A percentile compares a stretch with the other conserved stretches of the same genome.
These are phyloP conservation scores for Cryphonectria parasitica DNA, from an alignment of 2,329 filamentous ascomycete genomes.

Conservation along the genomic window DNA sequence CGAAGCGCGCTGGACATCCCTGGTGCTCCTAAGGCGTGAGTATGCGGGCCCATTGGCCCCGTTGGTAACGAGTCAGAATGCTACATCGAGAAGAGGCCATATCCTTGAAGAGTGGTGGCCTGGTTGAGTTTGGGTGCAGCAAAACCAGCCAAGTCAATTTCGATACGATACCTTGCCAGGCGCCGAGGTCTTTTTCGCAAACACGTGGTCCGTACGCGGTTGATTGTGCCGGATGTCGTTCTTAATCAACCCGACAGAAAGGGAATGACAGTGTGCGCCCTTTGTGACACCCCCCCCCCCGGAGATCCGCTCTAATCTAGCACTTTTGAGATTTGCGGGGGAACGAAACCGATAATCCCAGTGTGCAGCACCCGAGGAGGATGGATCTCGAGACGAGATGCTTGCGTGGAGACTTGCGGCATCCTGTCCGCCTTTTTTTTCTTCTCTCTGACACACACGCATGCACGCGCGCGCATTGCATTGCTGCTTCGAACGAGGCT, in stretches of 20 bases:
- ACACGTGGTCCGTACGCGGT: neutral
- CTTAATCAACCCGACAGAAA: constrained; percentile 12
- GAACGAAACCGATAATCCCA: neutral
- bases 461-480: neutral
- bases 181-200: neutral
- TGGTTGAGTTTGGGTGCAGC: neutral
- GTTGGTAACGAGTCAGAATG: constrained; percentile 3
- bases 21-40: neutral
- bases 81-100: neutral
- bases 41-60: neutral
- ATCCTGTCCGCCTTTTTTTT: neutral
- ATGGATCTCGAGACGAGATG: neutral
- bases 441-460: too few relatives aligned
- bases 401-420: neutral
- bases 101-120: neutral
- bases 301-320: neutral
- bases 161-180: neutral
- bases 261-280: neutral
- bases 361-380: neutral
- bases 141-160: neutral
- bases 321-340: neutral
- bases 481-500: constrained; percentile 1
- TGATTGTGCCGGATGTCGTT: neutral
- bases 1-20: constrained; percentile 6
- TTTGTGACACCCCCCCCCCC: neutral